These are phyloP conservation scores for Ophiostoma australiae DNA, from an alignment of 2,329 filamentous ascomycete genomes.

Conservation along the genomic window DNA sequence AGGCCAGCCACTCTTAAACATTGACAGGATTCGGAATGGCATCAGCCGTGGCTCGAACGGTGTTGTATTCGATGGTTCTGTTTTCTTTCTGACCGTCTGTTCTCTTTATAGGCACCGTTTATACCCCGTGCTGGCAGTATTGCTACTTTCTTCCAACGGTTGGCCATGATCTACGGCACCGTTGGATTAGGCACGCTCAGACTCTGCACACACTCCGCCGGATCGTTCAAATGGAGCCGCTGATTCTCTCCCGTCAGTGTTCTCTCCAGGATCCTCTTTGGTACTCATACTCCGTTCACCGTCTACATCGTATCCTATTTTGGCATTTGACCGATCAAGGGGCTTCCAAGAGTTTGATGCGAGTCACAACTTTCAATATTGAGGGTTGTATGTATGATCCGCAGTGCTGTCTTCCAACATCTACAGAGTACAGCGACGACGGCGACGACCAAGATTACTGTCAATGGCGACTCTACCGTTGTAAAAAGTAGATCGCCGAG, in stretches of 20 bases:
- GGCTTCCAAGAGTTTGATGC: slow-evolving; percentile 3
- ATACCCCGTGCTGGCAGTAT: neutral
- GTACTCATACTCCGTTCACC: neutral
- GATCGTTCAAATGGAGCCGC: neutral
- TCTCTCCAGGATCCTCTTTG: neutral
- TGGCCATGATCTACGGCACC: neutral
- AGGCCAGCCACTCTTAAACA: neutral
- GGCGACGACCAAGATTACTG: no score
- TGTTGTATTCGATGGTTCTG: neutral
- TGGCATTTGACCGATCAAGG: neutral
- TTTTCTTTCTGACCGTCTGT: neutral
- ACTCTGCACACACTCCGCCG: neutral
- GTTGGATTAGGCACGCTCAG: neutral
- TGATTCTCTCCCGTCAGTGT: neutral
- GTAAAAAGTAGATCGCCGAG: neutral
- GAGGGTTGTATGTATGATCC: neutral
- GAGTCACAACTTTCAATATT: neutral
- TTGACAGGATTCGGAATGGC: neutral
- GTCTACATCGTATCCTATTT: neutral
- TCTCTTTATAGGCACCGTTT: neutral
- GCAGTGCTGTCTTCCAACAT: neutral
- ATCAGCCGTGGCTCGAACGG: slow-evolving; percentile 1
- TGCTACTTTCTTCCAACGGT: neutral
- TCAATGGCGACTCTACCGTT: neutral
- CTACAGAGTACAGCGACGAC: neutral